Conservation (phyloP, 352 stramenopile species). For the Pythium scleroteichum region DNA sequence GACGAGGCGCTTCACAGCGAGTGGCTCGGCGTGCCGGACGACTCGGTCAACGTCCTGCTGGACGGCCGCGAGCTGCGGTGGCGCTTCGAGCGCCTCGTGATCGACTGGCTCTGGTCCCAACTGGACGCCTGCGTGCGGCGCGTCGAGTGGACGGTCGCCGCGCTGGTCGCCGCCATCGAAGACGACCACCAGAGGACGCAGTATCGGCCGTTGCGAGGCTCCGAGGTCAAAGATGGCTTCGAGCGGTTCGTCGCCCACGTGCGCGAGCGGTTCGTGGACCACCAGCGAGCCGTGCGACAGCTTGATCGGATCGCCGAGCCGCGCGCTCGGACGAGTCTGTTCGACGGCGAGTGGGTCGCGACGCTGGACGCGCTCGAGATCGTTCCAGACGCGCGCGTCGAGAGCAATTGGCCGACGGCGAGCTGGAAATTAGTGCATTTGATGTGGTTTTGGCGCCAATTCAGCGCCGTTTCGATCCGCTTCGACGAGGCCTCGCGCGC, state of each 20-base stretch:
- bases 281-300: not conserved
- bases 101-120: constrained; percentile 9
- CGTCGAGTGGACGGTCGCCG: constrained; percentile 4
- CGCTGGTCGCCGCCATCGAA: constrained; percentile 5
- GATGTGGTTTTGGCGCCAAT: constrained; percentile 14
- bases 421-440: constrained; percentile 6
- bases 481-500: not conserved
- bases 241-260: constrained; percentile 9
- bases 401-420: not conserved
- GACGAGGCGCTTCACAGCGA: constrained; percentile 3
- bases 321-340: not conserved
- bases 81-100: constrained; percentile 6
- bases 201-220: not conserved
- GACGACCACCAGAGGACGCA: not conserved
- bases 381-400: not conserved
- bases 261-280: constrained; percentile 2
- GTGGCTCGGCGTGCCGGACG: constrained; percentile 6
- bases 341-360: constrained; percentile 11
- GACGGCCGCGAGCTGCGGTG: constrained; percentile 5
- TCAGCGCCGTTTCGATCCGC: constrained; percentile 1
- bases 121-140: constrained; percentile 7
- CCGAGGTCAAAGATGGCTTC: not conserved
- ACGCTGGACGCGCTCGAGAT: not conserved
- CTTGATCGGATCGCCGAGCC: not conserved
- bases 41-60: constrained; percentile 1